Evolutionary conservation across 2,329 filamentous ascomycete genomes (phyloP).

Genomic region (Monosporascus sp.): DNA sequence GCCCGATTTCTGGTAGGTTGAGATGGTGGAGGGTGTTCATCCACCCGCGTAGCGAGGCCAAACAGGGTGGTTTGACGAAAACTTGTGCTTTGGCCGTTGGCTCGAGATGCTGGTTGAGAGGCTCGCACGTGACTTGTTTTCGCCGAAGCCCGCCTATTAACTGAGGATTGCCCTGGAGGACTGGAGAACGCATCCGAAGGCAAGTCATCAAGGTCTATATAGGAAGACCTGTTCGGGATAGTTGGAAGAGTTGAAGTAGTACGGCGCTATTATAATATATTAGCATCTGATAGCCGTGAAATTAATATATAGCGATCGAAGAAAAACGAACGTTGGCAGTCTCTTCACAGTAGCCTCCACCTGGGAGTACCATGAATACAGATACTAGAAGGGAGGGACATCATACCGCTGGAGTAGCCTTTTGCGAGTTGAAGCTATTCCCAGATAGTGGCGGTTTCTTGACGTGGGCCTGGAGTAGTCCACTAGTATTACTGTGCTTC

Average conservation of each 20-base stretch:
- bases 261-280: conserved; percentile 6
- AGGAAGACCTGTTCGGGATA: conserved; percentile 5
- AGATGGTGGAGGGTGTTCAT: conserved; percentile 17
- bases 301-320: too few species aligned
- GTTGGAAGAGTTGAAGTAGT: neutral
- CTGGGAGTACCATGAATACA: too few species aligned
- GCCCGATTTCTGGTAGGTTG: conserved; percentile 30
- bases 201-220: conserved; percentile 47
- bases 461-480: conserved; percentile 12
- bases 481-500: conserved; percentile 16
- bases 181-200: conserved; percentile 64
- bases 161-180: conserved; percentile 36
- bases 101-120: conserved; percentile 18
- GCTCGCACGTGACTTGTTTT: conserved; percentile 10
- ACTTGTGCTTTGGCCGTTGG: conserved; percentile 31
- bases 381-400: neutral
- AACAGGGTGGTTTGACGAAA: conserved; percentile 53
- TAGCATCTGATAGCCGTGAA: too few species aligned
- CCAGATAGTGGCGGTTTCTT: conserved; percentile 4
- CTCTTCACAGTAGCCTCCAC: too few species aligned
- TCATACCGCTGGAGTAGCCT: conserved; percentile 11
- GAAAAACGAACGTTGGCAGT: too few species aligned
- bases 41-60: conserved; percentile 33
- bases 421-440: conserved; percentile 6
- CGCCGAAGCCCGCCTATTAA: conserved; percentile 9